Evolutionary conservation across 2,329 filamentous ascomycete species (phyloP), one percentile per base, ranked within the genome.

Genomic region (Cladosporium sp.): DNA sequence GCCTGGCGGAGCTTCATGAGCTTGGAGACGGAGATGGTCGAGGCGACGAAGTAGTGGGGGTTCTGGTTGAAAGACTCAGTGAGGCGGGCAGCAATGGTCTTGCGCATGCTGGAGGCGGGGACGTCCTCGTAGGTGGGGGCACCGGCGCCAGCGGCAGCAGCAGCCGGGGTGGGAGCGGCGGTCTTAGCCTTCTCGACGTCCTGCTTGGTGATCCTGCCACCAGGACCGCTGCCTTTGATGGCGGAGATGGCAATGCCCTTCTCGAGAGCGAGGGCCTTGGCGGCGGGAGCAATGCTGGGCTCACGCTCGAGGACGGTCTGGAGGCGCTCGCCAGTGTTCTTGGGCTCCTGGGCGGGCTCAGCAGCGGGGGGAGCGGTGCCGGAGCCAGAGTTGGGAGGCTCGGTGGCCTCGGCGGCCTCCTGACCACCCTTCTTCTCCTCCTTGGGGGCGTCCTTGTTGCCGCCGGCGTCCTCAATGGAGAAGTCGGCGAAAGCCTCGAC

Each of bases 1-100:
- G 92, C 90, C 74, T 89, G 83, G 66, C 93, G 90, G 63, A 99
- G 90, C 80, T 96, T 97, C 66, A 96, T 78, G 43, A 99, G 88
- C 82, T 97, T 97, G 72, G 79, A 82, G 58, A 99, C 93, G 52
- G 92, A 97, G 68, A 99, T 82, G 62, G 83, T 84, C 64, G 89
- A 86, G 64, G 89, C 89, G 65, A 99, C 92, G 70, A 92, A 99
- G 83, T 95, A 99, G 81, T 97, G 93, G 54, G 93, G 93, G 81
- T 96, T 97, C 74, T 92, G 85, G 73, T 88, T 83, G 71, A 89
- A 81, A 38, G 92, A 97, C 76, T 96, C 81, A 66, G 85, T 85
- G 54, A 99, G 87, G 62, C 93, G 89, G 73, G 76, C 84, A 71
- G 93, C 93, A 70, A 99, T 99, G 60, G 88, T 91, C 84, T 96